Conservation (phyloP, 192 early-diverging fungal species). For the Coemansia sp. region DNA sequence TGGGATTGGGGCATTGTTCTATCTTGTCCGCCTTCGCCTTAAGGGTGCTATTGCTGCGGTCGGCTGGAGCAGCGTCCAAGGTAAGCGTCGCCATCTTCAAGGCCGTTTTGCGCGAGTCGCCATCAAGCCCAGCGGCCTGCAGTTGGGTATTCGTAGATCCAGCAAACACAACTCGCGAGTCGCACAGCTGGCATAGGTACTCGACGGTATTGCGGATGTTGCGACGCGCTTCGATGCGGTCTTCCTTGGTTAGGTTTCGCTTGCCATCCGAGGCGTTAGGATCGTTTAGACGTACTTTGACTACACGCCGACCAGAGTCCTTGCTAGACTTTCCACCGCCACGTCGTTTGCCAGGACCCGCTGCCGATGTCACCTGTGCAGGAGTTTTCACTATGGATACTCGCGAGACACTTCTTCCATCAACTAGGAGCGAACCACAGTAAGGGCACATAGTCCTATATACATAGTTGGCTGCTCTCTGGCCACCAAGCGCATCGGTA, state of each 20-base stretch:
- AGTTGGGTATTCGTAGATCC: constrained; percentile 29
- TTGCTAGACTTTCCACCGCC: not conserved
- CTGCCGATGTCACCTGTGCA: not conserved
- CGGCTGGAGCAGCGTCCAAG: not conserved
- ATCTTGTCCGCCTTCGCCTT: not conserved
- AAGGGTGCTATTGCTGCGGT: no score
- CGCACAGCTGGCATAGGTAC: constrained; percentile 39
- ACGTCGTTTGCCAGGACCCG: not conserved
- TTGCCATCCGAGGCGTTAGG: no score
- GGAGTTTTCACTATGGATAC: constrained; percentile 27
- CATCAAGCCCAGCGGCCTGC: constrained; percentile 22
- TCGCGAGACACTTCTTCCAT: constrained; percentile 35
- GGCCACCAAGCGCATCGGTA: constrained; percentile 20
- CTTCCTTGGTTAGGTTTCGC: constrained; percentile 1
- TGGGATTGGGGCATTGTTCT: not conserved
- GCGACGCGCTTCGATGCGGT: constrained; percentile 11
- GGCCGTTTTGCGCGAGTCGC: not conserved
- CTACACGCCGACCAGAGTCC: constrained; percentile 1
- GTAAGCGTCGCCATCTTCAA: not conserved
- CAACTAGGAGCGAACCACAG: constrained; percentile 49
- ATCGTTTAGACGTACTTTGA: constrained; percentile 24
- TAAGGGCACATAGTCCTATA: constrained; percentile 36
- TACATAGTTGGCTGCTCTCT: constrained; percentile 24
- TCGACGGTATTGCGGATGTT: constrained; percentile 27
- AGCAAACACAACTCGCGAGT: constrained; percentile 31